phyloP scores from a whole-genome alignment of 2,329 filamentous ascomycete species.

The Didymella sp. region DNA sequence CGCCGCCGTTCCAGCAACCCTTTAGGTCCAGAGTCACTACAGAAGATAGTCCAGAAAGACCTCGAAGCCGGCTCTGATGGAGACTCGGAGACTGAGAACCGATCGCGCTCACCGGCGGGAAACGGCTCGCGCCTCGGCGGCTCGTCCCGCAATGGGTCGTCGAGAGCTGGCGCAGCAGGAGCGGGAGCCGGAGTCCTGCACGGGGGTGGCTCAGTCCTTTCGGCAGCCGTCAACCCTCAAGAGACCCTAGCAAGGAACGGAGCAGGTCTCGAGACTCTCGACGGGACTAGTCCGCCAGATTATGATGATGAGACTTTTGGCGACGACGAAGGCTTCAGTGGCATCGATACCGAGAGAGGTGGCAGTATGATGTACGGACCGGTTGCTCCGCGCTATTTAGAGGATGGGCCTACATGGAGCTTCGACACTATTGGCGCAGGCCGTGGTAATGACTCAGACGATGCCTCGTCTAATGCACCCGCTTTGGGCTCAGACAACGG shows the following conservation, averaged over 20 bases:
- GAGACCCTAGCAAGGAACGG: constrained; percentile 46
- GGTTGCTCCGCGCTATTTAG: constrained; percentile 8
- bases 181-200: constrained; percentile 60
- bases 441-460: constrained; percentile 22
- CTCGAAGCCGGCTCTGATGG: constrained; percentile 52
- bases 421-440: constrained; percentile 24
- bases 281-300: constrained; percentile 31
- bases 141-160: constrained; percentile 89
- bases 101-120: constrained; percentile 66
- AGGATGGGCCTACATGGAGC: constrained; percentile 32
- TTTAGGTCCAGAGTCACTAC: constrained; percentile 79
- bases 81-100: constrained; percentile 49
- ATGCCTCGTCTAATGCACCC: constrained; percentile 33
- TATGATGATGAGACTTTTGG: constrained; percentile 36
- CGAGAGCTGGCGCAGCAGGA: constrained; percentile 85
- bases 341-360: constrained; percentile 10
- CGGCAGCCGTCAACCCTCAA: constrained; percentile 42
- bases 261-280: constrained; percentile 45
- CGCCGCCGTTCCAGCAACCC: constrained; percentile 78
- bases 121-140: constrained; percentile 87
- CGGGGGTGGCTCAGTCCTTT: constrained; percentile 46
- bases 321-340: constrained; percentile 29
- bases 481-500: constrained; percentile 29
- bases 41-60: constrained; percentile 70
- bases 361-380: constrained; percentile 19